Percentiles rank a stretch among this genome's conserved stretches.
Evolutionary conservation across 2,329 filamentous ascomycete genomes (phyloP).

Genomic region (Trichophyton mentagrophytes): DNA sequence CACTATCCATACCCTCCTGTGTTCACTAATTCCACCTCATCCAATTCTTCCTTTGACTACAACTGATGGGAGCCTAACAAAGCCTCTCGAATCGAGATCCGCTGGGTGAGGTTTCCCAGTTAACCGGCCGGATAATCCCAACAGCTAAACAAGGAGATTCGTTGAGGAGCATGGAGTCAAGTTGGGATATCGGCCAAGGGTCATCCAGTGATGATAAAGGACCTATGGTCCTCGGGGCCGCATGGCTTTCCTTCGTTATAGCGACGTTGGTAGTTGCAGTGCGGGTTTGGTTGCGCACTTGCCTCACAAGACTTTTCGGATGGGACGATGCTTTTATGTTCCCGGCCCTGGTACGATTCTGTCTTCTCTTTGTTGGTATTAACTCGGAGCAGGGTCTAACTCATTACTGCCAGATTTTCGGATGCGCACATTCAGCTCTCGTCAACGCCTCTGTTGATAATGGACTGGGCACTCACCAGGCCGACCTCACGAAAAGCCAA

Average conservation of each 20-base stretch:
- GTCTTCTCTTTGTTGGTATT: neutral
- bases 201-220: conserved; percentile 6
- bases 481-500: conserved; percentile 4
- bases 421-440: conserved; percentile 1
- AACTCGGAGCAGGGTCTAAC: neutral
- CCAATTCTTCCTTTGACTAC: neutral
- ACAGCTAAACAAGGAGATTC: neutral
- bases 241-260: conserved; percentile 6
- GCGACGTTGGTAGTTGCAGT: conserved; percentile 3
- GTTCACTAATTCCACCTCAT: neutral
- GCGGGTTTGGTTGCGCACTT: conserved; percentile 4
- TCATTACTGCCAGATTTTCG: neutral
- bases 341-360: conserved; percentile 8
- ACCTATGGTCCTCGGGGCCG: conserved; percentile 1
- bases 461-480: conserved; percentile 7
- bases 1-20: neutral
- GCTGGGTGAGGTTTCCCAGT: neutral
- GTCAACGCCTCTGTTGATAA: conserved; percentile 5
- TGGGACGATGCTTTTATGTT: conserved; percentile 10
- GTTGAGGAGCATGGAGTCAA: neutral
- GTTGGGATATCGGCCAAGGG: neutral
- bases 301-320: conserved; percentile 5
- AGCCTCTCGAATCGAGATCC: neutral
- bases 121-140: neutral
- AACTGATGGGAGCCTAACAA: neutral